These are phyloP conservation scores for Mortierella antarctica DNA, from an alignment of 192 early-diverging fungal species.

Conservation along the genomic window DNA sequence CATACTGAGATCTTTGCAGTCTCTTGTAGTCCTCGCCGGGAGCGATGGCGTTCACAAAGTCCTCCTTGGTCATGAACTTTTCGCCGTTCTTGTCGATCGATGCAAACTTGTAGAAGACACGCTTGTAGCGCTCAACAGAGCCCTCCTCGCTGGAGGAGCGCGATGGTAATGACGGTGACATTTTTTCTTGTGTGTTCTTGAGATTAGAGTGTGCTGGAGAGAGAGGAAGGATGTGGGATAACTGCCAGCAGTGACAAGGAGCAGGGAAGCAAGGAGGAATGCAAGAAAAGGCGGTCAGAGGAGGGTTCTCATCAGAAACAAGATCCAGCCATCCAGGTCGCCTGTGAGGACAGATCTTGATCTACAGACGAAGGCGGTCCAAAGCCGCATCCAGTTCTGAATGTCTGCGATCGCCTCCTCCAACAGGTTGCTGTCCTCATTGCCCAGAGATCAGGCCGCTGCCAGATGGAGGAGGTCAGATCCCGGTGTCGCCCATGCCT, in stretches of 20 bases:
- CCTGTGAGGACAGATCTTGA: no score
- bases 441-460: no score
- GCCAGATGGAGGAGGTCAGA: no score
- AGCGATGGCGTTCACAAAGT: conserved; percentile 68
- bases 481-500: no score
- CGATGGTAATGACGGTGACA: background rate
- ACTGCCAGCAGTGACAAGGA: background rate
- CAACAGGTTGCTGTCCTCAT: no score
- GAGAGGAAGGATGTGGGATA: background rate
- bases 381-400: no score
- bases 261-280: background rate
- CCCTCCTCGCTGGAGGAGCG: conserved; percentile 15
- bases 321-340: background rate
- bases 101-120: conserved; percentile 60
- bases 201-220: conserved; percentile 3
- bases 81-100: conserved; percentile 62
- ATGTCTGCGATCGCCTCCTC: no score
- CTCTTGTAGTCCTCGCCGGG: conserved; percentile 67
- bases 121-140: conserved; percentile 57
- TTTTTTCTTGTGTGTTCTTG: conserved; percentile 4
- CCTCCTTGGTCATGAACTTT: conserved; percentile 67
- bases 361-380: no score
- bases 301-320: background rate
- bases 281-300: background rate
- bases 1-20: conserved; percentile 67